Base-by-base conservation (phyloP, 2,329 filamentous ascomycete genomes). In the Colletotrichum eleusines region DNA sequence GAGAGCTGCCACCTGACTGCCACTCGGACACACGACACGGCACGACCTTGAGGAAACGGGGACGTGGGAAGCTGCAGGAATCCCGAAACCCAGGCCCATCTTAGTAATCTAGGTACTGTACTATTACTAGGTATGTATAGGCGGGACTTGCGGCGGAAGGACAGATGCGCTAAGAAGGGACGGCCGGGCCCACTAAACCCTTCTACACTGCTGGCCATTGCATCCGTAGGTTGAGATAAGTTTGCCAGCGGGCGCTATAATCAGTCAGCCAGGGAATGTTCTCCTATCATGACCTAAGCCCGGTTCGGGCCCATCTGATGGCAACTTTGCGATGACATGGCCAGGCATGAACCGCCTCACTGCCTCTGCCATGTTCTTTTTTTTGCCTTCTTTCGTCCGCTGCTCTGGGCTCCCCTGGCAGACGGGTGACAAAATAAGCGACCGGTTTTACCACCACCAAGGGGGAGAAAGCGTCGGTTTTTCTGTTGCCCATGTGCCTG, bases 271-370 rank as follows among this genome's bases (percentile, higher is more conserved):
- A 26, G 14, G 44, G 23, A 18, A 42, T 31, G 66, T 44, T 20
- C 20, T 42, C 42, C 12, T 23, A 62, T 70, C 51, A 51, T 62
- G 63, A 57, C 16, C 14, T 61, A 42, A 50, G 50, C n/a, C 58
- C 35, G 31, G 53, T 63, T 48, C 69, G 69, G 58, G 64, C 53
- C 58, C 57, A 69, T 71, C 69, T 44, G 69, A 71, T 71, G 69
- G 68, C 33, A 63, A 69, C 63, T 69, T 70, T 71, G 58, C 58
- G 64, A 71, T 71, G 69, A 38, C 58, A 71, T 53, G 44, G 57
- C 57, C 28, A 26, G 31, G 50, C 48, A 35, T 44, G 50, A 64
- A 38, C 20, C 20, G 28, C 14, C 28, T 44, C 50, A 23, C 18
- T 26, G 23, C n/a, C n/a, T n/a, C n/a, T n/a, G n/a, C n/a, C n/a